Base-by-base conservation (phyloP, 164 flowering plant genomes). In the Piper betle region DNA sequence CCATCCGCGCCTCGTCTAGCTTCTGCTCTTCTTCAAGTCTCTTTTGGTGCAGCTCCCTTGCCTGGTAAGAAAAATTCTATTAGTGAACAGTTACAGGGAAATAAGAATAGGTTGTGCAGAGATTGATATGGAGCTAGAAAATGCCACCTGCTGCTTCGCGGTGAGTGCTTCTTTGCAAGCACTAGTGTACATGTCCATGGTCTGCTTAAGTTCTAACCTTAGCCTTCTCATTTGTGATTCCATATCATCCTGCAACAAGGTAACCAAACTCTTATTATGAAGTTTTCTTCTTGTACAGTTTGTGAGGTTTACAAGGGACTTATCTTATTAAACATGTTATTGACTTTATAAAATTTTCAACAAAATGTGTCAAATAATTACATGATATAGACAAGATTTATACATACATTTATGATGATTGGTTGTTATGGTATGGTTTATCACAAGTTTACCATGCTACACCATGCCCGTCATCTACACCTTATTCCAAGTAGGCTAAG, bases 41-140 rank as follows among this genome's bases (percentile, higher is more conserved):
- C 98, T 95, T 89, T 7, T 69, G 84, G 19, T 82, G 87, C 52
- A 92, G 86, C 60, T 92, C 96, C 62, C 39, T 68, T n/a, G 98
- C 92, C 97, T 86, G 33, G 33, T 25, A 25, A 25, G 33, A 25
- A 25, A 25, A 25, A 25, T 25, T 25, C 33, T 25, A 25, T 25
- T 25, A 25, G 33, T 25, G 33, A 25, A 53, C 5, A 53, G 5
- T 10, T 15, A 46, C 15, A 46, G 15, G 50, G 15, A 6, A 3
- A 8, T 46, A 12, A 46, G 9, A 12, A 2, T 46, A 0, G 10
- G 50, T 10, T 10, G 10, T 5, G 50, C 9, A 46, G 50, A 10
- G 11, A 10, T 46, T 3, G 33, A 25, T 25, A 25, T 25, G 33
- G 33, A 25, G 33, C 33, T 25, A 25, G 33, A 25, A 25, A 25